Evolutionary conservation across 2,329 filamentous ascomycete genomes (phyloP), one percentile per base, ranked within the genome.

Genomic region (Fusarium nanum): DNA sequence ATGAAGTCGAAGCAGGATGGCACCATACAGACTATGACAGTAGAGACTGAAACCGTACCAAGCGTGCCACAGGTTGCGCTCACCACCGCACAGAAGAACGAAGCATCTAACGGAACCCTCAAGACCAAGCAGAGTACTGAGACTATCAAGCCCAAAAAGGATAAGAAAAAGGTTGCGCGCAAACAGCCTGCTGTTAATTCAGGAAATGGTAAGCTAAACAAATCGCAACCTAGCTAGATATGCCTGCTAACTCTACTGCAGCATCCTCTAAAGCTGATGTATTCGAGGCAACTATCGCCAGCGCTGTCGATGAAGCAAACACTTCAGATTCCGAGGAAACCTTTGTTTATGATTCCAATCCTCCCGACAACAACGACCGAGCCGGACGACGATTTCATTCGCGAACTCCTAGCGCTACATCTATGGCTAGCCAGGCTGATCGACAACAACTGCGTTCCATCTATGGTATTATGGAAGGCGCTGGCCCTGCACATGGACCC

Each of bases 281-380:
- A 54, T 99, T 99, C 78, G 96, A 98, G 83, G 94, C 94, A 73
- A 97, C 97, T 78, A 94, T 99, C 72, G 95, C 95, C 53, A 98
- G 91, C 78, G 95, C 95, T 11, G 94, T 99, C 55, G 95, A 98
- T 78, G 94, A 98, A 79, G 94, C 93, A 46, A 93, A 98, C 79
- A 97, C 95, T 14, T 98, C 95, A 9, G 96, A 99, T 79, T 98
- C 95, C 2, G 96, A 98, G 76, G 96, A 98, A 81, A 98, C 96
- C 0, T 99, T 98, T 80, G 96, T 99, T 18, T 99, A 99, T 81
- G 96, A 99, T 80, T 98, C 96, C 27, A 99, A 99, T 76, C 96
- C 95, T 12, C 92, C 93, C 54, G 89, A 92, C 71, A 80, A 78
- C 52, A 84, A 83, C 50, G 88, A 90, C 56, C 84, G 89, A 42